Conservation (phyloP, 2,329 filamentous ascomycete species). For the Thyridium curvatum region DNA sequence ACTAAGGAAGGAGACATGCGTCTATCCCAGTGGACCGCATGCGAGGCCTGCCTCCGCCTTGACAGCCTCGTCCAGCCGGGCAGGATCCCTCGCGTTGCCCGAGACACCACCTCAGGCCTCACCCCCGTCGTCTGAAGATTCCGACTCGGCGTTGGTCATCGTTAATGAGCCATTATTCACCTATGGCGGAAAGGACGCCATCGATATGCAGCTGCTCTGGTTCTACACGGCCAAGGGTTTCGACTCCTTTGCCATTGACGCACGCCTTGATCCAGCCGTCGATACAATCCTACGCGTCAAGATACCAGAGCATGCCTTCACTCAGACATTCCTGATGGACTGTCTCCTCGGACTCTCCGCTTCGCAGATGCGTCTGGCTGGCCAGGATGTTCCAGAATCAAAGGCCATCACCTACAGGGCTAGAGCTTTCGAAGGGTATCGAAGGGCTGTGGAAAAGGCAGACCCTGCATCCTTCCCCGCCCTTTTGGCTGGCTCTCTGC, state of each 20-base stretch:
- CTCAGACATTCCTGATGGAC: constrained; percentile 48
- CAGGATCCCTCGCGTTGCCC: not conserved
- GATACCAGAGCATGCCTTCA: constrained; percentile 43
- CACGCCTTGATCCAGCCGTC: constrained; percentile 23
- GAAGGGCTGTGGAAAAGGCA: constrained; percentile 41
- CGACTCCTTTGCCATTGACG: constrained; percentile 36
- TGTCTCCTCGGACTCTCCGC: constrained; percentile 45
- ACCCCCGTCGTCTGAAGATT: no score
- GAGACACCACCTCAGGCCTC: no score
- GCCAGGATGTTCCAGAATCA: constrained; percentile 24
- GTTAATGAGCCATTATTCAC: constrained; percentile 6
- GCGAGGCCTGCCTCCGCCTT: constrained; percentile 5
- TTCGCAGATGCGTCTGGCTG: constrained; percentile 38
- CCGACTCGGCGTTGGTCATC: constrained; percentile 18
- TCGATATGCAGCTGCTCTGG: constrained; percentile 50
- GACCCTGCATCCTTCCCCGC: constrained; percentile 39
- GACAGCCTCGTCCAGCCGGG: constrained; percentile 4
- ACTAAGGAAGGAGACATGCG: constrained; percentile 39
- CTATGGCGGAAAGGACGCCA: constrained; percentile 14
- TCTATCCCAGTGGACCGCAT: constrained; percentile 28
- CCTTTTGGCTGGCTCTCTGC: constrained; percentile 43
- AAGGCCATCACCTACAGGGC: constrained; percentile 38
- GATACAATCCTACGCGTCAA: constrained; percentile 37
- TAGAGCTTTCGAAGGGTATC: constrained; percentile 44
- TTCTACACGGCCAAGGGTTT: constrained; percentile 44